These are phyloP conservation scores for Pythium aristosporum DNA, from an alignment of 352 stramenopile species.

Conservation along the genomic window DNA sequence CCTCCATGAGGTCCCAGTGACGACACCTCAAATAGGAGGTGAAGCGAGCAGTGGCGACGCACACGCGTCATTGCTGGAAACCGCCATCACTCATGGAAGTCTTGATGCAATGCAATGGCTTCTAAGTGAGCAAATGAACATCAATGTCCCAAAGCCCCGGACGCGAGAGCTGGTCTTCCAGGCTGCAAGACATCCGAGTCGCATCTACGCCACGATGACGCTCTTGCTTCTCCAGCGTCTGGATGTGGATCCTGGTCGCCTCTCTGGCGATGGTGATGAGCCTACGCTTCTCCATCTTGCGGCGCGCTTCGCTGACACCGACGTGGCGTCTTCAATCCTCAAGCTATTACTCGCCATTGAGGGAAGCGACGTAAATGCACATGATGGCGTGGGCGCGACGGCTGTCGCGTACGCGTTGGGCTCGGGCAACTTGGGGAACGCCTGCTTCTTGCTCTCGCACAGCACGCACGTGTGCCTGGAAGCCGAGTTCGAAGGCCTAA, in stretches of 20 bases:
- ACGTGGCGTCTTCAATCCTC: constrained; percentile 28
- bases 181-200: constrained; percentile 31
- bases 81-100: constrained; percentile 32
- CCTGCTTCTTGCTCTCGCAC: constrained; percentile 40
- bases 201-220: constrained; percentile 42
- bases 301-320: constrained; percentile 36
- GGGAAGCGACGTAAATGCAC: constrained; percentile 44
- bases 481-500: constrained; percentile 65
- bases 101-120: constrained; percentile 49
- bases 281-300: constrained; percentile 53
- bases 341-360: constrained; percentile 26
- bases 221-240: constrained; percentile 35
- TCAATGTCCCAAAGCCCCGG: neutral
- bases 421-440: constrained; percentile 32
- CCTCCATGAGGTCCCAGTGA: neutral
- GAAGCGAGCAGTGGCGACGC: neutral
- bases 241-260: constrained; percentile 32
- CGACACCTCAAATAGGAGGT: neutral
- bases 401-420: constrained; percentile 48
- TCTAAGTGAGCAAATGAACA: constrained; percentile 2
- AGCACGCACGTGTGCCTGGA: constrained; percentile 32
- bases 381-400: constrained; percentile 51
- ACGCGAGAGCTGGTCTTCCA: constrained; percentile 5
- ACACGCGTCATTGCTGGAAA: constrained; percentile 22
- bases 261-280: constrained; percentile 47